Conservation (phyloP, 2,329 filamentous ascomycete species). For the Colletotrichum nymphaeae region DNA sequence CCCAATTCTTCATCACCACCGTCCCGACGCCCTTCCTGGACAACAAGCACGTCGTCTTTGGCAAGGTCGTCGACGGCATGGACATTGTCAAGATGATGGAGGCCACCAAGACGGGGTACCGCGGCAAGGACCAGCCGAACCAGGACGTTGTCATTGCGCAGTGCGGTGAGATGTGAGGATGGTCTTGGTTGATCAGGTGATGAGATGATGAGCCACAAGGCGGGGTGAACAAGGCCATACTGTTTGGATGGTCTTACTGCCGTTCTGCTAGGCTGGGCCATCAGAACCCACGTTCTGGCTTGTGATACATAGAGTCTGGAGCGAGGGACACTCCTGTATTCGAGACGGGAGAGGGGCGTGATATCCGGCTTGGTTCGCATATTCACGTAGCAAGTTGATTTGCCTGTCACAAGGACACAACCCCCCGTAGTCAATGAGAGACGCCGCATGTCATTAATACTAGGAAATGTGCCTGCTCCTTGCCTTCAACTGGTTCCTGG, state of each 20-base stretch:
- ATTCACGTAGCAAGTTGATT: background rate
- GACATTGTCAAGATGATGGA: constrained; percentile 94
- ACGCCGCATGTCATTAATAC: background rate
- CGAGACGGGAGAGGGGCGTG: no score
- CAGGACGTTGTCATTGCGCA: constrained; percentile 86
- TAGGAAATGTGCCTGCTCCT: background rate
- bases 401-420: background rate
- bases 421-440: background rate
- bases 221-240: background rate
- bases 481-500: background rate
- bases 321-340: background rate
- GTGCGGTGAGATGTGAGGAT: constrained; percentile 88
- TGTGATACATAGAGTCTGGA: background rate
- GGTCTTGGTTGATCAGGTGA: no score
- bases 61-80: constrained; percentile 88
- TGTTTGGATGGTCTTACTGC: background rate
- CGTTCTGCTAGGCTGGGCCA: background rate
- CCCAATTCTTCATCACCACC: constrained; percentile 97
- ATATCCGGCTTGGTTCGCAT: background rate
- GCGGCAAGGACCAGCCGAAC: constrained; percentile 82
- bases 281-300: background rate
- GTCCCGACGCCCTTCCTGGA: constrained; percentile 89
- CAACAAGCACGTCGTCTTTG: constrained; percentile 95
- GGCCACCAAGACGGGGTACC: constrained; percentile 82
- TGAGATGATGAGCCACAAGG: background rate